phyloP scores from a whole-genome alignment of 441 rosid genomes.

The Breynia disticha region DNA sequence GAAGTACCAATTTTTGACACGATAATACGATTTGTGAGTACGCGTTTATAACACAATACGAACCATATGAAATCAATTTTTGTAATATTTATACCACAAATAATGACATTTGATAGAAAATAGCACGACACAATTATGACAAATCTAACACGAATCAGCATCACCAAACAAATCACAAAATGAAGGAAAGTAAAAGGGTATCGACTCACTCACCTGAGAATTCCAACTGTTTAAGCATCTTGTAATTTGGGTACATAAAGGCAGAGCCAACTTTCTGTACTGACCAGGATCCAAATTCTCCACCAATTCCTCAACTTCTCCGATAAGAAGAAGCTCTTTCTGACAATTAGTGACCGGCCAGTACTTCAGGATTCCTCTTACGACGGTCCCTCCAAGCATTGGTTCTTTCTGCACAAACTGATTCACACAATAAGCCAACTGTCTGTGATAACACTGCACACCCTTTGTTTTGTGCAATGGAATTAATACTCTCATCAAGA shows the following conservation, averaged over 20 bases:
- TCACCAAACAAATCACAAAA: not conserved
- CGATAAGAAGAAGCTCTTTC: conserved; percentile 40
- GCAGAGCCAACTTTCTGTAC: conserved; percentile 42
- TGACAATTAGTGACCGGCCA: conserved; percentile 56
- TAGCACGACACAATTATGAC: no score
- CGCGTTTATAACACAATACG: no score
- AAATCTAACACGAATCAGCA: no score
- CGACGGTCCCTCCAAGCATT: conserved; percentile 32
- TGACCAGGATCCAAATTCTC: conserved; percentile 52
- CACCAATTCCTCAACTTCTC: conserved; percentile 46
- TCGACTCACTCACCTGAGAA: conserved; percentile 34
- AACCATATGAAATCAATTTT: no score
- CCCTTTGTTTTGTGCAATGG: conserved; percentile 49
- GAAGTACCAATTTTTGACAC: no score
- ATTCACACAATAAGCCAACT: conserved; percentile 39
- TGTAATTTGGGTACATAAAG: conserved; percentile 33
- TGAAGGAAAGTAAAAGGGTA: not conserved
- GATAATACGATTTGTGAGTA: no score
- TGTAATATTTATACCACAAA: no score
- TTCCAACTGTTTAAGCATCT: conserved; percentile 45
- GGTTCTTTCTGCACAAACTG: conserved; percentile 64
- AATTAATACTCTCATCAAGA: conserved; percentile 42
- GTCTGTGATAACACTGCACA: conserved; percentile 35
- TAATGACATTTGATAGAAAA: no score
- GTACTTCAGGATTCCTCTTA: conserved; percentile 42